Evolutionary conservation across 75 land plant genomes (phyloP).

Genomic region (Sequoiadendron giganteum): DNA sequence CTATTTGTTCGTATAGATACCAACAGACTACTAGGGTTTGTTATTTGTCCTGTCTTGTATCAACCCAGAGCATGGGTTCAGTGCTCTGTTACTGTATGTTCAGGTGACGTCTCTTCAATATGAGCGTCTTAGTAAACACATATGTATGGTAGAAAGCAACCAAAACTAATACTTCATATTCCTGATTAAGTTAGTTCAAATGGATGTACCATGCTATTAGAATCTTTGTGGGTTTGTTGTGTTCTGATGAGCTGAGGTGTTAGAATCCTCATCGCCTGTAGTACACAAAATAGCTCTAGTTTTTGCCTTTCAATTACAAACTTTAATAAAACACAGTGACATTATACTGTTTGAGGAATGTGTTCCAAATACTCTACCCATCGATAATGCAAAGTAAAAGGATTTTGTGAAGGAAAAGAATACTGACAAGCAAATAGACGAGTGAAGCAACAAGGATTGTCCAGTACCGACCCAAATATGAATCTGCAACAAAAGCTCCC

Average conservation of each 20-base stretch:
- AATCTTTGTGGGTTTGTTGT: neutral
- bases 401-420: neutral
- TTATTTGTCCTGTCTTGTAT: no score
- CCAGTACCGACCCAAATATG: slow-evolving; percentile 53
- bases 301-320: neutral
- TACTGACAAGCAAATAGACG: slow-evolving; percentile 34
- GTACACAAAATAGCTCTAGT: neutral
- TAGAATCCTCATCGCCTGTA: neutral
- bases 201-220: neutral
- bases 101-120: no score
- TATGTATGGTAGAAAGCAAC: neutral
- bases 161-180: neutral
- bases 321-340: neutral
- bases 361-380: neutral
- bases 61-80: no score
- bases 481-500: slow-evolving; percentile 63
- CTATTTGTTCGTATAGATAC: neutral
- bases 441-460: slow-evolving; percentile 35
- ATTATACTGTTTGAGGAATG: neutral
- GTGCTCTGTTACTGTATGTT: no score
- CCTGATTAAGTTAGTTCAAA: neutral
- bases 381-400: neutral
- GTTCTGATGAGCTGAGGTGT: neutral
- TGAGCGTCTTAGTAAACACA: neutral
- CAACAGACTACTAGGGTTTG: neutral